These are phyloP conservation scores for Nakazawaea holstii DNA, from an alignment of 805 yeast genomes.

Conservation along the genomic window DNA sequence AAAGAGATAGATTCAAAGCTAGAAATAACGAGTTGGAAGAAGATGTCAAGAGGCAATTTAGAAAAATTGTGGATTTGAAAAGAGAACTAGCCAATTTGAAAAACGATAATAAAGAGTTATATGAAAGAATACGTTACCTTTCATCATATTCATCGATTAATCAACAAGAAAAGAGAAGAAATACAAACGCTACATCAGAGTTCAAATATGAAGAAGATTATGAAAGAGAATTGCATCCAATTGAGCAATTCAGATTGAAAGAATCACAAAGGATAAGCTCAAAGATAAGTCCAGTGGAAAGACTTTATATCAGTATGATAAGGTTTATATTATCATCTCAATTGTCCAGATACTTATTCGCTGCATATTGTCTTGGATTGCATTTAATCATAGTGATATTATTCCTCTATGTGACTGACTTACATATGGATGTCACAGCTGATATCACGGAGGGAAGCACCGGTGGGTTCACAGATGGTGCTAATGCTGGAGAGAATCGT, in stretches of 20 bases:
- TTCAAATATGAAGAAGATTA: conserved; percentile 56
- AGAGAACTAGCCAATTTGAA: conserved; percentile 60
- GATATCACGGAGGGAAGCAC: conserved; percentile 11
- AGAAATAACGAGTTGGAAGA: conserved; percentile 80
- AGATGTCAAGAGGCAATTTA: conserved; percentile 57
- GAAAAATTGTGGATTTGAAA: conserved; percentile 52
- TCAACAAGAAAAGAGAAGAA: conserved; percentile 13
- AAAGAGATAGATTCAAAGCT: conserved; percentile 88
- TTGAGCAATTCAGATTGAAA: conserved; percentile 71
- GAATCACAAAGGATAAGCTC: conserved; percentile 75
- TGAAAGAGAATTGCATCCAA: conserved; percentile 77
- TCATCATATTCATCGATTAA: conserved; percentile 36
- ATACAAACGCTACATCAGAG: conserved; percentile 39
- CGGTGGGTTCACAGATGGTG: conserved; percentile 1
- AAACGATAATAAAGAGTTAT: conserved; percentile 70
- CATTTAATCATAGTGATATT: conserved; percentile 69
- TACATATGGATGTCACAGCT: conserved; percentile 10
- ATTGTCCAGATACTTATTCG: conserved; percentile 64
- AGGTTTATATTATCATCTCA: conserved; percentile 72
- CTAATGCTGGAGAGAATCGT: not conserved
- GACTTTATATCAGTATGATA: conserved; percentile 69
- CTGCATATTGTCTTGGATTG: conserved; percentile 66
- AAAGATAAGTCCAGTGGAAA: conserved; percentile 69
- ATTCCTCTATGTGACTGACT: conserved; percentile 33
- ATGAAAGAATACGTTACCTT: conserved; percentile 69